Evolutionary conservation across 495 filamentous ascomycete genomes (phyloP).

Genomic region (Hypoxylon lienhwacheense): DNA sequence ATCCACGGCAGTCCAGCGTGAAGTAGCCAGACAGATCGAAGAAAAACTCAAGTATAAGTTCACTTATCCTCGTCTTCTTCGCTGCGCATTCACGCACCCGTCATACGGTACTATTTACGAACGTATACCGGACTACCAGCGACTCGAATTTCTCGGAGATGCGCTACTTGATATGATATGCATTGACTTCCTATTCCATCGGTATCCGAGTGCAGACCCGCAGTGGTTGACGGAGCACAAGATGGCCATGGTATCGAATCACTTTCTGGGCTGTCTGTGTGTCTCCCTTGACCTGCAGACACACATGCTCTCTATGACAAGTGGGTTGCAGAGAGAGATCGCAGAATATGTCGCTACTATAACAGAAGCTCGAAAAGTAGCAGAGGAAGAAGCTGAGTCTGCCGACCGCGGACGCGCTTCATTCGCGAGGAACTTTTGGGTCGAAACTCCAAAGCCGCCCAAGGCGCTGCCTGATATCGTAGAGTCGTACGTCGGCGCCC

Average conservation of each 20-base stretch:
- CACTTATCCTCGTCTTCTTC: constrained; percentile 71
- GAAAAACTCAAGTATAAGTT: constrained; percentile 78
- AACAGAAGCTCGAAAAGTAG: constrained; percentile 52
- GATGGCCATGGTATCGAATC: constrained; percentile 99
- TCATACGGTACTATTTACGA: constrained; percentile 72
- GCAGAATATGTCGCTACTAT: constrained; percentile 70
- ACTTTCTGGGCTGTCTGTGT: constrained; percentile 82
- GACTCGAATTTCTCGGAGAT: constrained; percentile 92
- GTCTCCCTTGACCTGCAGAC: constrained; percentile 75
- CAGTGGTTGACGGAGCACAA: constrained; percentile 99
- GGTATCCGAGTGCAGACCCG: constrained; percentile 77
- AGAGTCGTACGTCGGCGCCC: constrained; percentile 85
- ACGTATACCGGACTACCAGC: constrained; percentile 83
- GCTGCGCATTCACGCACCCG: constrained; percentile 87
- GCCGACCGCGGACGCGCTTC: constrained; percentile 42
- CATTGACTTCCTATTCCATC: constrained; percentile 76
- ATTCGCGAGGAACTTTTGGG: constrained; percentile 79
- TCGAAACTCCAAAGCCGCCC: constrained; percentile 66
- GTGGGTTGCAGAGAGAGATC: constrained; percentile 63
- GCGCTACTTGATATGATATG: constrained; percentile 86
- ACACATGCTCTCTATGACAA: constrained; percentile 66
- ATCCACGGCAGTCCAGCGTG: constrained; percentile 62
- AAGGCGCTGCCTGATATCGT: constrained; percentile 89
- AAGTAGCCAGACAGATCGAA: constrained; percentile 68
- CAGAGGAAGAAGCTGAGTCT: constrained; percentile 45